Base-by-base conservation (phyloP, 331 rosid species). In the Prunus yedoensis region DNA sequence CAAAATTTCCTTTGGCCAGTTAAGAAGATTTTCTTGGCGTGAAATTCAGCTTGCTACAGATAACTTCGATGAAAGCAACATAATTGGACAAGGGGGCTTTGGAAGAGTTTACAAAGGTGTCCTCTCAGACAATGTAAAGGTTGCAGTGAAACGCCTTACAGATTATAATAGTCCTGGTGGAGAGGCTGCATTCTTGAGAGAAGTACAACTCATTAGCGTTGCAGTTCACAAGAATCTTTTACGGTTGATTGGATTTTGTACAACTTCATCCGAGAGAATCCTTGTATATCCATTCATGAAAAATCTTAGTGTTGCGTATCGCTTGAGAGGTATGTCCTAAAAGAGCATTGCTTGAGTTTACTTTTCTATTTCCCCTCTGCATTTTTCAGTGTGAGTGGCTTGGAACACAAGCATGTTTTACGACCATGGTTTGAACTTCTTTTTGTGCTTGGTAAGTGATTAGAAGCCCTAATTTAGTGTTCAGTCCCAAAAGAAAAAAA, bases 11-110 rank as follows among this genome's bases (percentile, higher is more conserved):
- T 87, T 78, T 35, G 91, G 92, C n/a, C 99, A 94, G 80, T 70
- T 91, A 79, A 82, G 88, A 84, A 90, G 87, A 83, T 94, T 94
- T 84, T 94, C 95, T 14, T 85, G 83, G 92, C 89, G 97, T 16
- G 99, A 92, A 89, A 76, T 94, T 71, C 99, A 90, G 73, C 64
- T 85, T 57, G 97, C 99, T 53, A 94, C 97, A 10, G 91, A 87
- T 28, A 89, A 89, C 75, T 94, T 91, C 66, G 75, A 89, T 52
- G 96, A 92, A 69, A 82, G 83, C 83, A 90, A 87, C 81, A 79
- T 94, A 17, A 94, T 94, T 49, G 99, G 99, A n/a, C 97, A 94
- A 54, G 99, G 99, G 74, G 99, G 99, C 9, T 94, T 94, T 82
- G 99, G 97, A 68, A 94, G 88, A 86, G 98, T 94, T 67, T 94